These are phyloP conservation scores for Stachybotrys echinatus DNA, from an alignment of 2,329 filamentous ascomycete genomes.

Conservation along the genomic window DNA sequence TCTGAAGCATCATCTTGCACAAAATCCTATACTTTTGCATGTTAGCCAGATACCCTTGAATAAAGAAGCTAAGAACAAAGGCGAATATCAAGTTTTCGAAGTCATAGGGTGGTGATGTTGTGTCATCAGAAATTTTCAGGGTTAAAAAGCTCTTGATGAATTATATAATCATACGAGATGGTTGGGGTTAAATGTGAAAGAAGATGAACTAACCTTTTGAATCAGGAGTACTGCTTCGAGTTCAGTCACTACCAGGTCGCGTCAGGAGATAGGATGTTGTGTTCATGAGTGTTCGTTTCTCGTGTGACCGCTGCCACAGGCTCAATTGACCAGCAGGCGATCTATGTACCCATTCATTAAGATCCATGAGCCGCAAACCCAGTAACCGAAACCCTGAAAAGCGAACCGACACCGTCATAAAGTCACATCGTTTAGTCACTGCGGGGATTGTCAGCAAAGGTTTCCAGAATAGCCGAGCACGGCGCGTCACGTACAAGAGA, in stretches of 20 bases:
- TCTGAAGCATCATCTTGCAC: background rate
- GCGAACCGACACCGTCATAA: conserved; percentile 31
- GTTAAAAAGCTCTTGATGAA: conserved; percentile 64
- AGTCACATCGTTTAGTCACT: conserved; percentile 47
- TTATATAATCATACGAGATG: conserved; percentile 51
- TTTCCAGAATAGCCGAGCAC: background rate
- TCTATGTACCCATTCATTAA: conserved; percentile 39
- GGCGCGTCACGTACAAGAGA: conserved; percentile 57
- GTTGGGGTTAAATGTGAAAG: conserved; percentile 6
- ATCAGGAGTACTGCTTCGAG: too few relatives aligned
- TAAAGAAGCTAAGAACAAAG: conserved; percentile 13
- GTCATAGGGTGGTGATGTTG: conserved; percentile 55
- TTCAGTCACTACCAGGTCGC: too few relatives aligned
- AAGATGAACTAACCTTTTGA: conserved; percentile 41
- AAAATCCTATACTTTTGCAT: conserved; percentile 7
- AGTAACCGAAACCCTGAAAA: conserved; percentile 34
- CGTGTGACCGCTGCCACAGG: conserved; percentile 25
- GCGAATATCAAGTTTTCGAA: conserved; percentile 19
- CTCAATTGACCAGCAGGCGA: conserved; percentile 39
- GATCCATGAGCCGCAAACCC: conserved; percentile 38
- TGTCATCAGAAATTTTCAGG: conserved; percentile 57
- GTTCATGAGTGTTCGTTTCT: conserved; percentile 10
- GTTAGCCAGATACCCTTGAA: conserved; percentile 35
- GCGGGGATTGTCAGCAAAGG: conserved; percentile 30
- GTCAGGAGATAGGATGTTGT: background rate